Percentiles rank a stretch among this genome's conserved stretches.
Evolutionary conservation across 148 eudicot species (phyloP).

Genomic region (Dianthus caryophyllus): DNA sequence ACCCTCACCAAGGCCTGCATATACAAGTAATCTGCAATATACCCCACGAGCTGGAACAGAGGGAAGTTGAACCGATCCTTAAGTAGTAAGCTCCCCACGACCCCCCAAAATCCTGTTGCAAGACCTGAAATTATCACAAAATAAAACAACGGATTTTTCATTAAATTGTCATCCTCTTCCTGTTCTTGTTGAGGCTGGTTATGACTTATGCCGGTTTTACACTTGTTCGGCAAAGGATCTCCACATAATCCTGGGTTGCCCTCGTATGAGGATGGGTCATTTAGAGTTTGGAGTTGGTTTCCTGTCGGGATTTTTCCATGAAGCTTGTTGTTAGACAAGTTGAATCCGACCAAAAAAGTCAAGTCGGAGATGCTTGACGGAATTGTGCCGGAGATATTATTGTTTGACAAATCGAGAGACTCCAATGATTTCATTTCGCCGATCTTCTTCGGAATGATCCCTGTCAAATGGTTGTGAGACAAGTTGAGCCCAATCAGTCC

Average conservation of each 20-base stretch:
- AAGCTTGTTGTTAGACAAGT: slow-evolving; percentile 35
- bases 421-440: slow-evolving; percentile 17
- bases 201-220: slow-evolving; percentile 1
- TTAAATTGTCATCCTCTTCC: background rate
- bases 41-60: no score
- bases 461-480: slow-evolving; percentile 22
- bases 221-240: slow-evolving; percentile 24
- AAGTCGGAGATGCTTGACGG: slow-evolving; percentile 31
- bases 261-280: no score
- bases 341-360: slow-evolving; percentile 20
- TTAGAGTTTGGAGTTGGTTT: slow-evolving; percentile 8
- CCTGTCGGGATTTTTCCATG: slow-evolving; percentile 26
- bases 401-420: slow-evolving; percentile 36
- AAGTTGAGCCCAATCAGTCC: slow-evolving; percentile 21
- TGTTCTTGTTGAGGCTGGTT: background rate
- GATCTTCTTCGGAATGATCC: slow-evolving; percentile 19
- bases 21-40: no score
- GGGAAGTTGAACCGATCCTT: no score
- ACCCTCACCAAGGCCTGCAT: no score
- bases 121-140: no score
- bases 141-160: slow-evolving; percentile 20
- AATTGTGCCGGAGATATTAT: slow-evolving; percentile 33
- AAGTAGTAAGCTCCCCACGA: no score
- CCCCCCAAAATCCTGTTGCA: no score
- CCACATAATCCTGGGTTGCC: slow-evolving; percentile 41